Conservation (phyloP, 2,329 filamentous ascomycete genomes). For the Ceratocystis variospora region DNA sequence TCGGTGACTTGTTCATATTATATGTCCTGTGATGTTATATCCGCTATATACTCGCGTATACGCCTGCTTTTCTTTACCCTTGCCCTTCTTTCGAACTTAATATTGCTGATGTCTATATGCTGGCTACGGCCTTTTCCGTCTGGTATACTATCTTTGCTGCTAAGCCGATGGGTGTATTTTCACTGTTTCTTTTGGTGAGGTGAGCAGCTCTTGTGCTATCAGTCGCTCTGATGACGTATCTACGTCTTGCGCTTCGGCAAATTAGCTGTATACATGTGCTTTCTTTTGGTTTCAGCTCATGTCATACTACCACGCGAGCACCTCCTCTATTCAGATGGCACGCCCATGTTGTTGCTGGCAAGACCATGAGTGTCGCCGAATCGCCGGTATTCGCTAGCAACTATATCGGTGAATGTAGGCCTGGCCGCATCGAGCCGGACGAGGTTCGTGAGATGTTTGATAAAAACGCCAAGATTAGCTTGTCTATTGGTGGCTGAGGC, state of each 20-base stretch:
- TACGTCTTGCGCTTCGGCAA: neutral
- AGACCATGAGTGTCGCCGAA: conserved; percentile 31
- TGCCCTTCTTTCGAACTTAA: neutral
- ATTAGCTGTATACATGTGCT: neutral
- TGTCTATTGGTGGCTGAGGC: conserved; percentile 65
- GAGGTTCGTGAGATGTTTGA: conserved; percentile 29
- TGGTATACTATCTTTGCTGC: neutral
- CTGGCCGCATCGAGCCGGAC: conserved; percentile 38
- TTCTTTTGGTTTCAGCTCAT: neutral
- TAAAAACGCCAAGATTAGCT: conserved; percentile 45
- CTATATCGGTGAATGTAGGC: conserved; percentile 30
- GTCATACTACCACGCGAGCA: too few relatives aligned
- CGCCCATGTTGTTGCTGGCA: neutral
- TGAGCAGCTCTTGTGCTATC: neutral
- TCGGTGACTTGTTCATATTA: neutral
- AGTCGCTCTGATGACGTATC: neutral
- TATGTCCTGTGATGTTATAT: neutral
- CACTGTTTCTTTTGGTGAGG: too few relatives aligned
- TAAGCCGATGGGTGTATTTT: too few relatives aligned
- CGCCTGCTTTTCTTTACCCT: neutral
- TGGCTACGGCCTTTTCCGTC: neutral
- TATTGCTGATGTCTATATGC: neutral
- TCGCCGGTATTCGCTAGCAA: conserved; percentile 36
- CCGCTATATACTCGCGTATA: neutral
- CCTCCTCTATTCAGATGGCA: neutral